phyloP scores from a whole-genome alignment of 345 rosid genomes.

The Eucalyptus grandis region DNA sequence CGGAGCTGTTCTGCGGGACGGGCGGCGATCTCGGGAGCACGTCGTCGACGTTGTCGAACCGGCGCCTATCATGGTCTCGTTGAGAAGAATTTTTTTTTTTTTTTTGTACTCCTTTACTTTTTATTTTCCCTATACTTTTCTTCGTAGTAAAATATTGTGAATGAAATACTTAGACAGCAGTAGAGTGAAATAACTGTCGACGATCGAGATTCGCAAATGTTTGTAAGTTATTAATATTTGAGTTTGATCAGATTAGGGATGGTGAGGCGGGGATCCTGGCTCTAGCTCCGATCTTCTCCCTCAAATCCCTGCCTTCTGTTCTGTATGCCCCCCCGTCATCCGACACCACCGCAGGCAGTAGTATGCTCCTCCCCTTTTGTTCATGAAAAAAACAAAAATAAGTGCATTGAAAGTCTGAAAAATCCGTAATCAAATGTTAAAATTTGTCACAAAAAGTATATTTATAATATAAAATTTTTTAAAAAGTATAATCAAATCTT shows the following conservation, averaged over 20 bases:
- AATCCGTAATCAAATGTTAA: too few species aligned
- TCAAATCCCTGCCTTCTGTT: too few species aligned
- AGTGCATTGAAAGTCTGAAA: fast-evolving
- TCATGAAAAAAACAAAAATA: too few species aligned
- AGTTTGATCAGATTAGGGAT: too few species aligned
- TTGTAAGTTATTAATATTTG: too few species aligned
- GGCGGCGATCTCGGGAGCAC: not conserved
- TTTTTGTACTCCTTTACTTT: not conserved
- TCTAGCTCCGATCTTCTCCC: too few species aligned
- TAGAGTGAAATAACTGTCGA: not conserved
- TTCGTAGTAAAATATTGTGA: not conserved
- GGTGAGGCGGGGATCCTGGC: too few species aligned
- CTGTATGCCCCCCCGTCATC: not conserved
- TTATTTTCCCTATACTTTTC: not conserved
- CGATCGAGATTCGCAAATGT: not conserved
- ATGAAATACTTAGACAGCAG: not conserved
- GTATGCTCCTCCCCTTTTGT: not conserved
- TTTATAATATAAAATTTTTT: too few species aligned
- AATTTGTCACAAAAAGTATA: too few species aligned
- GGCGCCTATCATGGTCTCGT: not conserved
- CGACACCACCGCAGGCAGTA: too few species aligned
- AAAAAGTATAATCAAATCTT: fast-evolving
- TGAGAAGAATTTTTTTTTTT: not conserved
- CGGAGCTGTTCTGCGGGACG: conserved; percentile 22
- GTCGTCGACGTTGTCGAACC: not conserved